phyloP scores from a whole-genome alignment of 2,329 filamentous ascomycete genomes.

The Botrytis cinerea region DNA sequence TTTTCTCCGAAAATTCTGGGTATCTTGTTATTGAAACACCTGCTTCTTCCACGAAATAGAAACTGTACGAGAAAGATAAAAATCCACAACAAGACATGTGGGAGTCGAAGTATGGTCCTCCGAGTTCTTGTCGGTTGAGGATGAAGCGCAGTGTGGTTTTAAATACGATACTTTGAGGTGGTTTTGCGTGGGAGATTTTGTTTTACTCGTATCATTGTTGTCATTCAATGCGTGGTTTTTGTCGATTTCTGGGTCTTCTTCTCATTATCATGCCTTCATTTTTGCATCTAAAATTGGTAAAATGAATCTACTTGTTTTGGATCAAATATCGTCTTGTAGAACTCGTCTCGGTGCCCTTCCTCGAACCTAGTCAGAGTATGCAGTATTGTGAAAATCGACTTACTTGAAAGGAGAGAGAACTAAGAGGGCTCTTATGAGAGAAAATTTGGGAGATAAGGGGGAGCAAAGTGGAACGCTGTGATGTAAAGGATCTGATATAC shows the following conservation, averaged over 20 bases:
- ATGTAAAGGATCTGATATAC: rapidly evolving
- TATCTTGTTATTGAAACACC: neutral
- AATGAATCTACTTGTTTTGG: neutral
- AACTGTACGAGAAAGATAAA: too few species aligned
- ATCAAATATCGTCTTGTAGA: neutral
- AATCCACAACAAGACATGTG: neutral
- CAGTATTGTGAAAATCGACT: neutral
- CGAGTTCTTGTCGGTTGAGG: neutral
- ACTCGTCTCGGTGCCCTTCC: neutral
- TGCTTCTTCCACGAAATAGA: neutral
- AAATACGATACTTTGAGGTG: neutral
- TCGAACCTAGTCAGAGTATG: neutral
- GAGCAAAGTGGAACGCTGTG: neutral
- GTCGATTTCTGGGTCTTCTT: neutral
- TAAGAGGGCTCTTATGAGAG: neutral
- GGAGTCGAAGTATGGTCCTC: rapidly evolving
- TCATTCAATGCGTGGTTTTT: rapidly evolving
- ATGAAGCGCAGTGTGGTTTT: neutral
- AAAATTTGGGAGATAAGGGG: neutral
- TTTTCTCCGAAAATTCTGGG: rapidly evolving
- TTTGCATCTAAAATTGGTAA: too few species aligned
- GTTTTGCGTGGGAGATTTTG: rapidly evolving
- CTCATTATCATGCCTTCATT: neutral
- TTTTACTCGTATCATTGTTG: rapidly evolving
- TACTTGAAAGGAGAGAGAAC: neutral